A percentile compares a stretch with the other conserved stretches of the same genome.
Evolutionary conservation across 2,329 filamentous ascomycete genomes (phyloP).

Genomic region (Aspergillus hortae): DNA sequence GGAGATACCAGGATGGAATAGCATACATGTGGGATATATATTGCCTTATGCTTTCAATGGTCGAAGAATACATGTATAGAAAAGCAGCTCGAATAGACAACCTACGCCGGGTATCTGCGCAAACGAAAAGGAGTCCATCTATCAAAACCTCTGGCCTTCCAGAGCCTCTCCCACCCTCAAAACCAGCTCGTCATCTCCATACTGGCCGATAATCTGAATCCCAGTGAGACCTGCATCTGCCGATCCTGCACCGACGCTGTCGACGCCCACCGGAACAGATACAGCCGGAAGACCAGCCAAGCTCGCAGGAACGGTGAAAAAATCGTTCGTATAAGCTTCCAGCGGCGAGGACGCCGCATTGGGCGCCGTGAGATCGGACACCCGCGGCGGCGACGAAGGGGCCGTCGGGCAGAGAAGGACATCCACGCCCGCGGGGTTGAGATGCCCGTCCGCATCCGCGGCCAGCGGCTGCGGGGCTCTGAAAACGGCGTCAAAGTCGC

Average conservation of each 20-base stretch:
- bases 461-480: slow-evolving; percentile 63
- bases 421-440: slow-evolving; percentile 56
- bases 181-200: slow-evolving; percentile 44
- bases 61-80: background rate
- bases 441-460: slow-evolving; percentile 2
- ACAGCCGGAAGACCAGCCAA: slow-evolving; percentile 86
- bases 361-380: slow-evolving; percentile 52
- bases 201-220: slow-evolving; percentile 48
- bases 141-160: slow-evolving; percentile 21
- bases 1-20: background rate
- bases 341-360: slow-evolving; percentile 45
- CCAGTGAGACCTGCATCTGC: slow-evolving; percentile 28
- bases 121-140: background rate
- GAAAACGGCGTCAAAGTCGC: slow-evolving; percentile 83
- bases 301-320: slow-evolving; percentile 93
- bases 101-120: background rate
- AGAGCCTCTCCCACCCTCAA: slow-evolving; percentile 36
- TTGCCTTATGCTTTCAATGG: no score
- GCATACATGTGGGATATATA: background rate
- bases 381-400: slow-evolving; percentile 66
- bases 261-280: slow-evolving; percentile 66
- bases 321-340: slow-evolving; percentile 87
- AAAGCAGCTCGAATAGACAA: background rate
- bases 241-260: slow-evolving; percentile 2
- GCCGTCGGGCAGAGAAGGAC: slow-evolving; percentile 85